Evolutionary conservation across 2,329 filamentous ascomycete species (phyloP), one percentile per base, ranked within the genome.

Genomic region (Neopestalotiopsis sp.): DNA sequence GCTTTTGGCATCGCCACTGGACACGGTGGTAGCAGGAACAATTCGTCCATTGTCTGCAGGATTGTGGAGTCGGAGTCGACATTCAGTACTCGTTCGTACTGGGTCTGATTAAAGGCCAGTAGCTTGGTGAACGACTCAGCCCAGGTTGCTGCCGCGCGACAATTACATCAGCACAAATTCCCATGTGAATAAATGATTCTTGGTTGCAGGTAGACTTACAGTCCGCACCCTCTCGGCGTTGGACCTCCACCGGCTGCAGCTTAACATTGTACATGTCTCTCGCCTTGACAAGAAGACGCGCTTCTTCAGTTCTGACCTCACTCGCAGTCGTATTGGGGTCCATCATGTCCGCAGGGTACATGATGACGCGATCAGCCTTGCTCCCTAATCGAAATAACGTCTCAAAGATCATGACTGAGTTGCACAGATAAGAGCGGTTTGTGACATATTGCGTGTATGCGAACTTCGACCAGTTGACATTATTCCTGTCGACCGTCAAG

Each of bases 1-100:
- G 91, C 92, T 40, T 89, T 87, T 1, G 91, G 90, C 86, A 93
- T 90, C 2, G 91, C 91, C 4, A 91, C 85, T 1, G 86, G 82
- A 1, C 86, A 84, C 1, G 81, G 76, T 0, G 91, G 92, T 1
- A 92, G 82, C 34, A 91, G 85, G 79, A 94, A 94, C 0, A 94
- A 84, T 67, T 93, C 91, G 73, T 94, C 92, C 84, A 94, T 87
- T 28, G 84, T 79, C 69, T 90, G 83, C 4, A 92, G 83, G 3
- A 94, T 80, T 1, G 87, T 87, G 28, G 88, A 83, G 74, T 94
- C 91, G 9, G 90, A 91, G 76, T 93, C 84, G 0, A 85, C 77
- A 61, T 90, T 88, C 7, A 82, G 72, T 1, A 86, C 79, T 1
- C 87, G 78, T 13, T 76, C 70, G 53, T 92, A 93, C 67, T 90